Evolutionary conservation across 139 green algal species (phyloP).

Genomic region (Diplosphaera chodatii): DNA sequence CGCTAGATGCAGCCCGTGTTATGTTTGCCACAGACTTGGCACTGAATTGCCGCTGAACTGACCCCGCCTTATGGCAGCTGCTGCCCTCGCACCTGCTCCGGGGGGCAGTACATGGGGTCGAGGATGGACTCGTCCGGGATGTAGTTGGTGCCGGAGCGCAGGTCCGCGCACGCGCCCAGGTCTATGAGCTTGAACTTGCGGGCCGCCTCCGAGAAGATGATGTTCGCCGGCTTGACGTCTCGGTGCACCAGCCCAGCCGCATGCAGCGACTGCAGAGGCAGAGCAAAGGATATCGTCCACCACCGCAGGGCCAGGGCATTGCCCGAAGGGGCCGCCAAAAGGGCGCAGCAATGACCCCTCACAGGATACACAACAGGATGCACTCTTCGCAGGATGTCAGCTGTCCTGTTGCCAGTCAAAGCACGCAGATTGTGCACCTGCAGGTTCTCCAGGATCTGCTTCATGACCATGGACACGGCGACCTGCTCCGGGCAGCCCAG

Average conservation of each 20-base stretch:
- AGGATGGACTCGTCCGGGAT: slow-evolving; percentile 79
- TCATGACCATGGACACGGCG: slow-evolving; percentile 64
- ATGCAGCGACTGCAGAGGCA: slow-evolving; percentile 63
- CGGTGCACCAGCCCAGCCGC: slow-evolving; percentile 80
- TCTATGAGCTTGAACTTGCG: slow-evolving; percentile 68
- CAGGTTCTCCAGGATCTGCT: slow-evolving; percentile 68
- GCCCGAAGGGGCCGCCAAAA: no score
- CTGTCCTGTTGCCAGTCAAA: no score
- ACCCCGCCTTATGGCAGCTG: no score
- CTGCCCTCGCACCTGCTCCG: slow-evolving; percentile 82
- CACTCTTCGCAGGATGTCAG: no score
- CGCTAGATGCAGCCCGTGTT: no score
- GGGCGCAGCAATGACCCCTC: no score
- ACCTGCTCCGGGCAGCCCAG: slow-evolving; percentile 46
- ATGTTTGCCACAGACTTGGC: no score
- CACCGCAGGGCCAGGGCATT: no score
- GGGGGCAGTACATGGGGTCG: slow-evolving; percentile 80
- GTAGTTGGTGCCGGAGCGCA: slow-evolving; percentile 87
- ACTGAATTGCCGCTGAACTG: no score
- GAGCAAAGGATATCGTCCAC: no score
- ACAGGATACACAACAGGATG: no score
- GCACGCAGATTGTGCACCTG: no score
- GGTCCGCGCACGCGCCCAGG: slow-evolving; percentile 67
- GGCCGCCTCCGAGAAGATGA: slow-evolving; percentile 65
- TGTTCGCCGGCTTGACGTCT: slow-evolving; percentile 88